These are phyloP conservation scores for Orbilia blumenaviensis DNA, from an alignment of 2,329 filamentous ascomycete genomes.

Conservation along the genomic window DNA sequence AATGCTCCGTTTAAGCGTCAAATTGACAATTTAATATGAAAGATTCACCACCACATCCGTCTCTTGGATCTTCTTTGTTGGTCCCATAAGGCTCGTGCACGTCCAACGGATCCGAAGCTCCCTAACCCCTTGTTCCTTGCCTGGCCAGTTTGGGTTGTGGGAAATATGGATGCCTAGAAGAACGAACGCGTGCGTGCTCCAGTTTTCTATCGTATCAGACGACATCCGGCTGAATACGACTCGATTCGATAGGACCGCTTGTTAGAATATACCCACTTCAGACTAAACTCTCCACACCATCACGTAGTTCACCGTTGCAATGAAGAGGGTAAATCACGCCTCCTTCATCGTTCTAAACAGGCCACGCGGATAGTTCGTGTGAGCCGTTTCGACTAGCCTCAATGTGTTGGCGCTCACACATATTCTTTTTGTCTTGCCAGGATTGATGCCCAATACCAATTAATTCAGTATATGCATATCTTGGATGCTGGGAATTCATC, in stretches of 20 bases:
- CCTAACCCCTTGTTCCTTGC: conserved; percentile 26
- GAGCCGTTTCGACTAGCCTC: conserved; percentile 47
- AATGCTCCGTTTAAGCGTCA: conserved; percentile 45
- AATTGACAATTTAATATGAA: conserved; percentile 39
- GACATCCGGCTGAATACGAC: conserved; percentile 54
- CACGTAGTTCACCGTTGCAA: conserved; percentile 11
- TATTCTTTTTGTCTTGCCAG: neutral
- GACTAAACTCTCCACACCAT: conserved; percentile 23
- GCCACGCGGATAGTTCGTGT: conserved; percentile 22
- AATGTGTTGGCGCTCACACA: conserved; percentile 43
- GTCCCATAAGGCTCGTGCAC: conserved; percentile 51
- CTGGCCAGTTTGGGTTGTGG: conserved; percentile 51
- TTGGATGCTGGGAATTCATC: conserved; percentile 25
- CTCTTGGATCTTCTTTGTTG: neutral
- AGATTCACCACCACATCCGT: conserved; percentile 1
- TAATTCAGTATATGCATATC: neutral
- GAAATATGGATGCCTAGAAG: conserved; percentile 54
- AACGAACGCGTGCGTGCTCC: conserved; percentile 28
- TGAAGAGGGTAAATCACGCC: conserved; percentile 48
- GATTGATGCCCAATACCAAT: neutral
- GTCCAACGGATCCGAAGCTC: conserved; percentile 9
- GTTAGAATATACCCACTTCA: conserved; percentile 25
- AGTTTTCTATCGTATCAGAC: conserved; percentile 48
- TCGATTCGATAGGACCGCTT: conserved; percentile 51
- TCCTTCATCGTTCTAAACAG: conserved; percentile 42